Base-by-base conservation (phyloP, 805 yeast genomes). In the Saccharomycopsis fibuligera region DNA sequence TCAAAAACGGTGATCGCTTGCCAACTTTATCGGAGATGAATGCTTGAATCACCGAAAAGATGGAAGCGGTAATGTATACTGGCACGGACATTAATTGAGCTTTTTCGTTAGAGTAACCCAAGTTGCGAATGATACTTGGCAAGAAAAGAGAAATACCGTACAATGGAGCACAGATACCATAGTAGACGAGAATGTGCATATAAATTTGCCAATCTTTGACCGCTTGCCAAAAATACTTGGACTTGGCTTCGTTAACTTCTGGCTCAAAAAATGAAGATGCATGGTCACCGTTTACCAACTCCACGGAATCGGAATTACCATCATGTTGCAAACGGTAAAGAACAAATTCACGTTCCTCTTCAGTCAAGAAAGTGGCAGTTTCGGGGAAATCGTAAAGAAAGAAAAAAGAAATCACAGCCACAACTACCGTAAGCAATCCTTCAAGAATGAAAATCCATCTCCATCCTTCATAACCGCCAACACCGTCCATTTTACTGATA, bases 61-160 rank as follows among this genome's bases (percentile, higher is more conserved):
- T 48, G 4, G 67, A 58, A 2, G 70, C 70, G 19, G 62, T 59
- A 10, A 62, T 60, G 55, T 72, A 72, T 24, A 69, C 62, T 6
- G 77, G 77, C 17, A 71, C 70, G 0, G 75, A 66, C 61, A 73
- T 52, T 10, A 72, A 62, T 57, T 73, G 76, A 0, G 76, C 68
- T 17, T 56, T 59, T 29, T 67, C 62, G 24, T 64, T 61, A 39
- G 69, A 57, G 57, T 70, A 72, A 1, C 77, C 77, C 60, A 73
- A 61, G 45, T 62, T 64, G 41, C 58, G 66, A 50, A 73, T 66
- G 51, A 73, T 68, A 2, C 75, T 65, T 9, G 78, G 77, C 27
- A 73, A 55, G 49, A 73, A 72, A 17, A 69, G 64, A 21, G 76
- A 65, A 19, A 71, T 54, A 12, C 65, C 69, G 50, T 68, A 68